phyloP scores from a whole-genome alignment of 305 asterid genomes.

The Stenogyne calaminthoides region DNA sequence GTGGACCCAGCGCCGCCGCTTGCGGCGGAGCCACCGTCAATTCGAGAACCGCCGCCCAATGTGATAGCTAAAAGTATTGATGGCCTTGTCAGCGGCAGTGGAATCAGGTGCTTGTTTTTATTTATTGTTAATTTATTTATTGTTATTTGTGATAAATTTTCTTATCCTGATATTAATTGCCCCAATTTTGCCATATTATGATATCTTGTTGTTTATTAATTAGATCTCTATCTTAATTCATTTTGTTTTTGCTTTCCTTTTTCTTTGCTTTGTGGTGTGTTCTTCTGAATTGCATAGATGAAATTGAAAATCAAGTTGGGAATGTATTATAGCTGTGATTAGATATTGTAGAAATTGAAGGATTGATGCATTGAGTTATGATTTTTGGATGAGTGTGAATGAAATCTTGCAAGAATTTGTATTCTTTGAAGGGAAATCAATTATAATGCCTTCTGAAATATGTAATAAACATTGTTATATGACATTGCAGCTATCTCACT shows the following conservation, averaged over 20 bases:
- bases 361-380: not conserved
- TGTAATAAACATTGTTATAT: not conserved
- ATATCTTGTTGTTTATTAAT: not conserved
- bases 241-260: not conserved
- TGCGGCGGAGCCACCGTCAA: conserved; percentile 25
- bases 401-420: conserved; percentile 6
- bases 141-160: not conserved
- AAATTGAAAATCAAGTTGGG: not conserved
- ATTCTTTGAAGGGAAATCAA: not conserved
- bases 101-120: conserved; percentile 46
- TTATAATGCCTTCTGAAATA: conserved; percentile 11
- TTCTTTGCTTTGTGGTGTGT: not conserved
- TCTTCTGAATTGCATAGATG: not conserved
- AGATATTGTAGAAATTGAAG: not conserved
- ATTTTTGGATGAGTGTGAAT: not conserved
- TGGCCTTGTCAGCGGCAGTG: conserved; percentile 65
- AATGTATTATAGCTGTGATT: not conserved
- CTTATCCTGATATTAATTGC: not conserved
- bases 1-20: not conserved
- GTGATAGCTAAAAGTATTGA: conserved; percentile 42
- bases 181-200: not conserved
- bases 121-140: too few relatives aligned
- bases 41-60: conserved; percentile 5
- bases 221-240: not conserved
- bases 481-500: conserved; percentile 47